Percentiles rank a stretch among this genome's conserved stretches.
phyloP scores from a whole-genome alignment of 257 asterid genomes.

The Solanum sitiens region DNA sequence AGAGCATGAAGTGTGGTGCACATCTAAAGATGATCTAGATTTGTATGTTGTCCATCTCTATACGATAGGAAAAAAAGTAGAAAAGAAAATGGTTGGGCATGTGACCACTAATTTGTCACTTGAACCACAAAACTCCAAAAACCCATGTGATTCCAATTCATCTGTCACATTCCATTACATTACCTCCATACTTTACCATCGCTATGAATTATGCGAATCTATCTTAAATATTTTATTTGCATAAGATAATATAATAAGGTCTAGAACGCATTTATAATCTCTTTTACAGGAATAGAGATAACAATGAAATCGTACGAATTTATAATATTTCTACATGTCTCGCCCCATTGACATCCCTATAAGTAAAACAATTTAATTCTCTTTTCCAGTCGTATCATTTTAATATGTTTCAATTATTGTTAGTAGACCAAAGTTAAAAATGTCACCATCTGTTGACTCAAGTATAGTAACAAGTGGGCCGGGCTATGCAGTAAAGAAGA shows the following conservation, averaged over 20 bases:
- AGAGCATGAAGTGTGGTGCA: neutral
- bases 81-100: neutral
- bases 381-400: too few relatives aligned
- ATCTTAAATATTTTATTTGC: neutral
- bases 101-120: neutral
- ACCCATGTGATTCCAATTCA: neutral
- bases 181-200: neutral
- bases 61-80: neutral
- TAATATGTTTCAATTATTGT: too few relatives aligned
- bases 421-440: neutral
- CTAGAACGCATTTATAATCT: neutral
- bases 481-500: neutral
- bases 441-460: neutral
- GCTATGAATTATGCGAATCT: neutral
- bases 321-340: too few relatives aligned
- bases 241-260: neutral
- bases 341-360: neutral
- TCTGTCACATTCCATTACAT: neutral
- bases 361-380: neutral
- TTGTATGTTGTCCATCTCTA: neutral
- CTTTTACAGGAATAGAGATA: too few relatives aligned
- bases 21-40: neutral
- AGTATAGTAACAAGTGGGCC: neutral
- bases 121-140: neutral
- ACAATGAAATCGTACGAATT: too few relatives aligned